These are phyloP conservation scores for Daphne laureola DNA, from an alignment of 441 rosid species.

Conservation along the genomic window DNA sequence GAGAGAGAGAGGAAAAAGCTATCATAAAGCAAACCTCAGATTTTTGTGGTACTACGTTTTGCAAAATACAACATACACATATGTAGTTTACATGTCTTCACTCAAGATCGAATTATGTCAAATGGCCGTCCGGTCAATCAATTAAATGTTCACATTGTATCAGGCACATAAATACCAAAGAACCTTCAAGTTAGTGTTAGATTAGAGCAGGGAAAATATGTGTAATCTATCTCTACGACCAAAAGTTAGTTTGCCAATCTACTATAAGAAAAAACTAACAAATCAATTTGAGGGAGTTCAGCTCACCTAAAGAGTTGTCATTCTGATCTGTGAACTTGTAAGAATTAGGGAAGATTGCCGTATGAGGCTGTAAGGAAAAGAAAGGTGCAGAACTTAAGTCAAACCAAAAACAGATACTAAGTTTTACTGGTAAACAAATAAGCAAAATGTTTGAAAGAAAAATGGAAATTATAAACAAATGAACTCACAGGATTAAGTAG, in stretches of 20 bases:
- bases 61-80: no score
- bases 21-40: background rate
- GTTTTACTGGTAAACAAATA: background rate
- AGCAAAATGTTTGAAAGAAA: background rate
- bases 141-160: background rate
- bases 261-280: background rate
- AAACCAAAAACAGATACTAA: background rate
- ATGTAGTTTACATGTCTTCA: no score
- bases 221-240: background rate
- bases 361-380: slow-evolving; percentile 43
- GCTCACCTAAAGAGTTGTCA: slow-evolving; percentile 64
- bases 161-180: background rate
- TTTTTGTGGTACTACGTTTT: background rate
- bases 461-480: background rate
- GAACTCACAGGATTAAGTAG: slow-evolving; percentile 86
- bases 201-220: background rate
- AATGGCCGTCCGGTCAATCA: background rate
- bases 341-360: slow-evolving; percentile 70
- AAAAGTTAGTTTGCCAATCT: background rate
- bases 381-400: slow-evolving; percentile 6
- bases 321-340: slow-evolving; percentile 36
- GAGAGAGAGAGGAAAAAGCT: no score
- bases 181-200: background rate
- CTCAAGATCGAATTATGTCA: no score
- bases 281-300: background rate